phyloP scores from a whole-genome alignment of 306 rosid species.

The Ceratonia siliqua region DNA sequence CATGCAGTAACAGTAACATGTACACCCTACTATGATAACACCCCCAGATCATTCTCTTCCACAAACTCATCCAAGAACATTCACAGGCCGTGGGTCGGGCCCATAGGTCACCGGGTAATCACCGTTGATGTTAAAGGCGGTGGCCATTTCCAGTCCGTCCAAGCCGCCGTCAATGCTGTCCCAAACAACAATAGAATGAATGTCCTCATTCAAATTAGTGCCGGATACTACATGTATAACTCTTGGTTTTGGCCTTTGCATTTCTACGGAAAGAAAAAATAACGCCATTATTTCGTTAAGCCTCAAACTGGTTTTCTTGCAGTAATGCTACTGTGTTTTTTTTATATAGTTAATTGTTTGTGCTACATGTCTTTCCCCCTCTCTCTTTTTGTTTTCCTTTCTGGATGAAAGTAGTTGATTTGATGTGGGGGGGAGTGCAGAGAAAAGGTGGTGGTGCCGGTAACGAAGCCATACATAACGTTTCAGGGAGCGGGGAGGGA shows the following conservation, averaged over 20 bases:
- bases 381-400: neutral
- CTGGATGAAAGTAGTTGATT: neutral
- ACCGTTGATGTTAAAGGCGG: slow-evolving; percentile 63
- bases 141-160: slow-evolving; percentile 65
- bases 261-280: neutral
- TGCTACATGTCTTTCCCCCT: neutral
- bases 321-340: neutral
- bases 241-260: neutral
- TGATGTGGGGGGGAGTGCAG: slow-evolving; percentile 39
- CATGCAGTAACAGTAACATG: slow-evolving; percentile 30
- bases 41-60: slow-evolving; percentile 22
- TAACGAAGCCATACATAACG: slow-evolving; percentile 79
- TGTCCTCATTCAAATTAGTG: slow-evolving; percentile 59
- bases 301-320: too few species aligned
- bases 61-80: slow-evolving; percentile 24
- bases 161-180: slow-evolving; percentile 72
- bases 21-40: neutral
- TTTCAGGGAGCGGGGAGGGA: slow-evolving; percentile 79
- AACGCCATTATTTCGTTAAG: neutral
- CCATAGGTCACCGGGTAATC: slow-evolving; percentile 59
- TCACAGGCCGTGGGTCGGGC: slow-evolving; percentile 68
- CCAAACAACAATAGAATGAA: slow-evolving; percentile 61
- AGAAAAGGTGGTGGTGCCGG: slow-evolving; percentile 87
- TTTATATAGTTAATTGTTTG: neutral
- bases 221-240: slow-evolving; percentile 74